A percentile compares a stretch with the other conserved stretches of the same genome.
These are phyloP conservation scores for Cydonia oblonga DNA, from an alignment of 331 rosid genomes.

Conservation along the genomic window DNA sequence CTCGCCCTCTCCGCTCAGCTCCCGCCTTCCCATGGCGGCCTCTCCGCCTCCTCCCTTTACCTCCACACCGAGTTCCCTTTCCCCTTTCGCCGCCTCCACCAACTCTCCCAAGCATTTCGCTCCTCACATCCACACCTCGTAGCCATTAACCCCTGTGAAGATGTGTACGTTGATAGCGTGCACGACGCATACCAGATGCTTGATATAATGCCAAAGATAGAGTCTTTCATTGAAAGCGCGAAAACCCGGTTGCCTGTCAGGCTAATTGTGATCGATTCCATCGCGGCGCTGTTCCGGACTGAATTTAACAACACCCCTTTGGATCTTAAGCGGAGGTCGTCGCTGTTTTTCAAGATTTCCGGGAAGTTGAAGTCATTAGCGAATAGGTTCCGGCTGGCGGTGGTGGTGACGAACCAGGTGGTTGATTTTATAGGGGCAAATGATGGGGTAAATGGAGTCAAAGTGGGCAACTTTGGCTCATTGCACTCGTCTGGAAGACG, in stretches of 20 bases:
- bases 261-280: slow-evolving; percentile 40
- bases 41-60: slow-evolving; percentile 57
- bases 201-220: slow-evolving; percentile 34
- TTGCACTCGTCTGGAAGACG: slow-evolving; percentile 51
- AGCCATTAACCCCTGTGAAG: slow-evolving; percentile 29
- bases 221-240: slow-evolving; percentile 8
- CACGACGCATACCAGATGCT: slow-evolving; percentile 40
- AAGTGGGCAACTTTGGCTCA: slow-evolving; percentile 46
- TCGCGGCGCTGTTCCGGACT: slow-evolving; percentile 44
- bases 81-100: slow-evolving; percentile 68
- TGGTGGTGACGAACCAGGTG: slow-evolving; percentile 72
- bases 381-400: slow-evolving; percentile 41
- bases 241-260: slow-evolving; percentile 35
- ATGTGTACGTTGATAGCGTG: slow-evolving; percentile 33
- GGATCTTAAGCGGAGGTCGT: slow-evolving; percentile 55
- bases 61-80: slow-evolving; percentile 69
- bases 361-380: slow-evolving; percentile 57
- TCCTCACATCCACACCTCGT: slow-evolving; percentile 14
- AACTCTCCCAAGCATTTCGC: slow-evolving; percentile 39
- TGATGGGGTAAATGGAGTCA: slow-evolving; percentile 37
- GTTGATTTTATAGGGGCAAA: slow-evolving; percentile 45
- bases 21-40: slow-evolving; percentile 65
- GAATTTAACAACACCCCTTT: slow-evolving; percentile 37
- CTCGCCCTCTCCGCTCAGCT: slow-evolving; percentile 64
- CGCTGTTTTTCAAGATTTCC: slow-evolving; percentile 59